Base-by-base conservation (phyloP, 2,329 filamentous ascomycete genomes). In the Aureobasidium lini region DNA sequence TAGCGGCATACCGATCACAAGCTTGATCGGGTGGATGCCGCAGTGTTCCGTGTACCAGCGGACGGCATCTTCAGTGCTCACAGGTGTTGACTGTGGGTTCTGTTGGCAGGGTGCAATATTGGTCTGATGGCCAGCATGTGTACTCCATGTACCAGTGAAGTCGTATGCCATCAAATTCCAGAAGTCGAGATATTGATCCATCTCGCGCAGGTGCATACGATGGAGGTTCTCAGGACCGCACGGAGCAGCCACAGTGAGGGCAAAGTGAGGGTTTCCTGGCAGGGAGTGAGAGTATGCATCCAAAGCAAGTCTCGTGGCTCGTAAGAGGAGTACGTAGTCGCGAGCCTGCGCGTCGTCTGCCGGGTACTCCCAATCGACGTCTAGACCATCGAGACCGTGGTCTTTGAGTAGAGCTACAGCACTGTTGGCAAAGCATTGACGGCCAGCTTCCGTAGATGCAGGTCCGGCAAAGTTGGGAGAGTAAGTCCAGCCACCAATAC, bases 1-100 rank as follows among this genome's bases (percentile, higher is more conserved):
- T 11, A 97, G 77, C 2, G 93, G 92, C 88, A 96, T 93, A 2
- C 93, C 92, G 13, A 96, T 73, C 3, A 96, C 88, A 57, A 97
- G 83, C 75, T 96, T 96, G 62, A 78, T 69, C 0, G 84, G 70
- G 0, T 80, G 69, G 0, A 96, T 84, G 6, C 77, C 76, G 7
- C 86, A 85, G 4, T 81, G 79, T 1, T 75, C 69, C 15, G 82
- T 76, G 75, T 96, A 97, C 66, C 84, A 80, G 11, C 84, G 76
- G 6, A 97, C 76, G 0, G 92, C 91, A 1, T 80, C 77, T 4
- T 83, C 77, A 2, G 88, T 89, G 73, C 83, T 90, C 76, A 92
- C 96, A 0, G 91, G 91, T 0, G 93, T 96, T 56, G 79, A 78
- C 1, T 72, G 65, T 0, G 88, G 83, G 67, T 84, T 82, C 6